These are phyloP conservation scores for Geotrichum fermentans DNA, from an alignment of 1,139 yeast genomes.

Conservation along the genomic window DNA sequence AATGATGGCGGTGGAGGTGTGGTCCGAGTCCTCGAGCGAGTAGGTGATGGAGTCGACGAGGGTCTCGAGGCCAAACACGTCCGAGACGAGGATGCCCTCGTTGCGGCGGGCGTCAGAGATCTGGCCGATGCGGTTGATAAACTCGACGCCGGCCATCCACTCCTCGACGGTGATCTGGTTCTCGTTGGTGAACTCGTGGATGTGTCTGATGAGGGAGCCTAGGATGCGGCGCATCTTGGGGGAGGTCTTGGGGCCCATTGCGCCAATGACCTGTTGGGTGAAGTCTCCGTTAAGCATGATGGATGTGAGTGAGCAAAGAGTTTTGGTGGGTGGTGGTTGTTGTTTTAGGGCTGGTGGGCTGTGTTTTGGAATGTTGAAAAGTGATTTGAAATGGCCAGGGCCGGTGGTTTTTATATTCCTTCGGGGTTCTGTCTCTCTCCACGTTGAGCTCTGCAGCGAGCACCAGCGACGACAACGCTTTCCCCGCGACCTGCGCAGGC, in stretches of 20 bases:
- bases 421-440: too few species aligned
- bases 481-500: too few species aligned
- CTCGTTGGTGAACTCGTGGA: slow-evolving; percentile 40
- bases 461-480: too few species aligned
- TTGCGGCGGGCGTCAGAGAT: slow-evolving; percentile 37
- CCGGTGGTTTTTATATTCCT: too few species aligned
- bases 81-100: slow-evolving; percentile 39
- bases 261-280: slow-evolving; percentile 33
- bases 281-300: slow-evolving; percentile 21
- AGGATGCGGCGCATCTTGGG: slow-evolving; percentile 32
- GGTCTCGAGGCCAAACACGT: slow-evolving; percentile 38
- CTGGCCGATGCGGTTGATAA: slow-evolving; percentile 38
- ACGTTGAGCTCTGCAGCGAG: too few species aligned
- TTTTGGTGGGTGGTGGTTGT: too few species aligned
- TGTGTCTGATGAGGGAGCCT: slow-evolving; percentile 36
- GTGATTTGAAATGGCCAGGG: not conserved
- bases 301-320: too few species aligned
- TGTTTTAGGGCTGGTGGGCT: too few species aligned
- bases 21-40: slow-evolving; percentile 27
- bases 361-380: not conserved
- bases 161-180: slow-evolving; percentile 39
- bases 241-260: slow-evolving; percentile 37
- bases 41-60: slow-evolving; percentile 38
- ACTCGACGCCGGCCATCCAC: slow-evolving; percentile 38
- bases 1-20: slow-evolving; percentile 36